Evolutionary conservation across 257 asterid species (phyloP).

Genomic region (Fraxinus excelsior): DNA sequence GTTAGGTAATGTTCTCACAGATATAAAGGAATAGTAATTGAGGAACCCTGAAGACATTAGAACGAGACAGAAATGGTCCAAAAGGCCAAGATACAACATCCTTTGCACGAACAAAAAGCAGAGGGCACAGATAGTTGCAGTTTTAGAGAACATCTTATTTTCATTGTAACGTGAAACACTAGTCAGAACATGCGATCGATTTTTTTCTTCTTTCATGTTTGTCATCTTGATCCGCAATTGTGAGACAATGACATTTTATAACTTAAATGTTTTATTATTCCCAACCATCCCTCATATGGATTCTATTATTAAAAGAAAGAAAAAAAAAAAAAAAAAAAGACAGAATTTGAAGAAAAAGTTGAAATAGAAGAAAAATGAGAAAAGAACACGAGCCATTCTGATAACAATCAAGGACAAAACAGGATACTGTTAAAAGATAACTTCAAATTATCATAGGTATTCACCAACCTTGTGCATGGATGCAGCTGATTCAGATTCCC

Average conservation of each 20-base stretch:
- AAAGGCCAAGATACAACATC: background rate
- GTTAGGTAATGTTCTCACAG: conserved; percentile 25
- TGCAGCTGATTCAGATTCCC: conserved; percentile 99
- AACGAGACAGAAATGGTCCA: background rate
- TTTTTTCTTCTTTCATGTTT: background rate
- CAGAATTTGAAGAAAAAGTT: conserved; percentile 4
- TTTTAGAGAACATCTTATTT: background rate
- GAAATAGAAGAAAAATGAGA: conserved; percentile 10
- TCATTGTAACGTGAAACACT: background rate
- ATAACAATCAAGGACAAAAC: background rate
- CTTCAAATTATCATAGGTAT: background rate
- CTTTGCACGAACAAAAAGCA: background rate
- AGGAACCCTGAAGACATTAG: background rate
- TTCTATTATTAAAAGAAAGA: background rate
- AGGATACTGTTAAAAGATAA: background rate
- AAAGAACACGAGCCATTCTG: background rate
- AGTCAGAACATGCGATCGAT: background rate
- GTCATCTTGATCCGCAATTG: conserved; percentile 10
- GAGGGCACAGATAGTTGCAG: background rate
- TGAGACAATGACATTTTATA: background rate
- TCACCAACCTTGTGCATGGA: conserved; percentile 81
- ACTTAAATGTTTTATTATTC: background rate
- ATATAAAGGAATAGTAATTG: conserved; percentile 3
- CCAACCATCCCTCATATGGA: conserved; percentile 8
- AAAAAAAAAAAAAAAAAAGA: too few relatives aligned